A percentile compares a stretch with the other conserved stretches of the same genome.
phyloP scores from a whole-genome alignment of 2,329 filamentous ascomycete genomes.

The Blastomyces silverae region DNA sequence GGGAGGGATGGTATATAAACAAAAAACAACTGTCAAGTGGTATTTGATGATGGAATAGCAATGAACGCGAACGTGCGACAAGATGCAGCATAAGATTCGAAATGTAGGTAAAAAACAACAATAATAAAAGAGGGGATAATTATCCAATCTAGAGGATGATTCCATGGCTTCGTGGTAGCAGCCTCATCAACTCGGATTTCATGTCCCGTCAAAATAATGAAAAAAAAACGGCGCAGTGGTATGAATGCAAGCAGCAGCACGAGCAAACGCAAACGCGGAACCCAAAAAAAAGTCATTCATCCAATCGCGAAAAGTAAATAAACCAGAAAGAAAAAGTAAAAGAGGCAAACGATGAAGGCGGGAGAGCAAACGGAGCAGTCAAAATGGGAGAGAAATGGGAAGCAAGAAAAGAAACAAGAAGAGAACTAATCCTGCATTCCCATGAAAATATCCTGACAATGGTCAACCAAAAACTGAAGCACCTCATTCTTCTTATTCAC shows the following conservation, averaged over 20 bases:
- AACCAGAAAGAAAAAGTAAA: not conserved
- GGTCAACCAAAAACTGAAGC: slow-evolving; percentile 88
- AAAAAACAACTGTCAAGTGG: not conserved
- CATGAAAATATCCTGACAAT: slow-evolving; percentile 73
- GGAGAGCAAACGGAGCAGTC: not conserved
- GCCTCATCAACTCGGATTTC: not conserved
- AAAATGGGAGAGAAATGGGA: not conserved
- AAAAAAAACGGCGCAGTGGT: not conserved
- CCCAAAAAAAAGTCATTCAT: not conserved
- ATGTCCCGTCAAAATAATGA: not conserved
- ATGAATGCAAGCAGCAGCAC: not conserved
- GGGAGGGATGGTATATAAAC: slow-evolving; percentile 7
- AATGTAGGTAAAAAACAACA: not conserved
- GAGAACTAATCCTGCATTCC: slow-evolving; percentile 30
- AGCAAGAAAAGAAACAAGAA: not conserved
- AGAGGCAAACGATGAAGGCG: not conserved
- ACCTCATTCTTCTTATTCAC: slow-evolving; percentile 89
- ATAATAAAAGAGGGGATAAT: not conserved
- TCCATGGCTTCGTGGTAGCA: not conserved
- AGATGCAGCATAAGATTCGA: not conserved
- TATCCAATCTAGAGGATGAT: too few relatives aligned
- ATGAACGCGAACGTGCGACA: not conserved
- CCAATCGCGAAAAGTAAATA: not conserved
- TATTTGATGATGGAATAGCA: slow-evolving; percentile 1
- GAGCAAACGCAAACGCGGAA: not conserved